A percentile compares a stretch with the other conserved stretches of the same genome.
Conservation (phyloP, 23 red algal species). For the Chondrus crispus region DNA sequence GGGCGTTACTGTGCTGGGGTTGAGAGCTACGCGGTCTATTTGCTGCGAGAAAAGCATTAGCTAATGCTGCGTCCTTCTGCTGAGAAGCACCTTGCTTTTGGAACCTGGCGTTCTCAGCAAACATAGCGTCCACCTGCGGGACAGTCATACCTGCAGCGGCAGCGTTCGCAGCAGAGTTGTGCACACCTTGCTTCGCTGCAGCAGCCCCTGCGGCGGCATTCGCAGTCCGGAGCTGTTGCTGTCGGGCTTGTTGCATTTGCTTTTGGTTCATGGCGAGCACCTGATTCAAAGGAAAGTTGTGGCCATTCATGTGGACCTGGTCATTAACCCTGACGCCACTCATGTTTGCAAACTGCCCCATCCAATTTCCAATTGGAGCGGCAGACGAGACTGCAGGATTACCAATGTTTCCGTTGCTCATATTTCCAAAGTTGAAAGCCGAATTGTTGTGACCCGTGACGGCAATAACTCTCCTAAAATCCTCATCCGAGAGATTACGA, state of each 20-base stretch:
- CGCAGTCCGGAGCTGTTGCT: not conserved
- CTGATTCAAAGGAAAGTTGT: not conserved
- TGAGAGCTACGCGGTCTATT: not conserved
- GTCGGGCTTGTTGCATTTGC: constrained; percentile 1
- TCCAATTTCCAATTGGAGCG: not conserved
- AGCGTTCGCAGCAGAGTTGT: not conserved
- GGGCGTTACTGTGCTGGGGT: not conserved
- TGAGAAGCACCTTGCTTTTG: not conserved
- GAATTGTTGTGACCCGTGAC: not conserved
- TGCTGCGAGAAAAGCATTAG: not conserved
- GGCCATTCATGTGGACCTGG: not conserved
- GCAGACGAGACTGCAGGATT: not conserved
- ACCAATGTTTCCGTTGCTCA: not conserved
- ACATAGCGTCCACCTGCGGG: not conserved
- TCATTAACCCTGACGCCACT: not conserved
- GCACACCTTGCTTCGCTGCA: not conserved
- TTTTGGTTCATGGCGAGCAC: not conserved
- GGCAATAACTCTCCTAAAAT: not conserved
- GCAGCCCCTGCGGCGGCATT: not conserved
- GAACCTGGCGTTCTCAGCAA: not conserved
- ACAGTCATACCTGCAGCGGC: not conserved
- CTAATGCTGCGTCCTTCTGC: not conserved
- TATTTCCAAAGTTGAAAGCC: not conserved
- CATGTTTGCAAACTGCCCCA: not conserved
- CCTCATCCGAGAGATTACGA: not conserved